Base-by-base conservation (phyloP, 208 protist genomes). In the Trypanosoma rangeli region DNA sequence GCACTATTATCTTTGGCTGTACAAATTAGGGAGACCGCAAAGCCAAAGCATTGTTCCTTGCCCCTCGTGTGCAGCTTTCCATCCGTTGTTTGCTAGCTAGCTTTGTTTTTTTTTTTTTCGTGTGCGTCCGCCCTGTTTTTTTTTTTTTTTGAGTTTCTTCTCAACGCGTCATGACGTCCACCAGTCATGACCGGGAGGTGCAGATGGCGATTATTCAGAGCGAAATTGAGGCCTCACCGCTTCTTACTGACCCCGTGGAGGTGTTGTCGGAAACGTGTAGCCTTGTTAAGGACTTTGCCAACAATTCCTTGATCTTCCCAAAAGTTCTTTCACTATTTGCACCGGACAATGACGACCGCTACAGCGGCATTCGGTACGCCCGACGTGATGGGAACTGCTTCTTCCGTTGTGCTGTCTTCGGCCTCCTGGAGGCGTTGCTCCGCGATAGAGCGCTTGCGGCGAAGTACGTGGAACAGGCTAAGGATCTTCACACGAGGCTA, bases 381-480 rank as follows among this genome's bases (percentile, higher is more conserved):
- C 74, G 90, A 13, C 79, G 90, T 12, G 90, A 95, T 60, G 90
- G 90, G n/a, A 94, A 92, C 65, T 95, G 90, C 75, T 95, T 95
- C 67, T 95, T 87, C 66, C 87, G 90, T 15, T 89, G 84, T 46
- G 79, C 78, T n/a, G 64, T 77, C 22, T 95, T 93, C 56, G 70
- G 74, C 3, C 46, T 94, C n/a, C 78, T 84, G 18, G 72, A 86
- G 53, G 48, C 81, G 4, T 56, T 83, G 50, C 71, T 84, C 5
- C 52, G 53, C 28, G 22, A 78, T 46, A 60, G 64, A 0, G 37
- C 31, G 13, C 62, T 79, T 18, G 83, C 83, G 4, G 13, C 46
- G 0, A 53, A 46, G 0, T 84, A 68, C n/a, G 15, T 74, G 12
- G 42, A 74, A 4, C 52, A 33, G 20, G 42, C 89, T 18, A 58